Percentiles rank a stretch among this genome's conserved stretches.
Conservation (phyloP, 164 flowering plant genomes). For the Echeveria elegans region DNA sequence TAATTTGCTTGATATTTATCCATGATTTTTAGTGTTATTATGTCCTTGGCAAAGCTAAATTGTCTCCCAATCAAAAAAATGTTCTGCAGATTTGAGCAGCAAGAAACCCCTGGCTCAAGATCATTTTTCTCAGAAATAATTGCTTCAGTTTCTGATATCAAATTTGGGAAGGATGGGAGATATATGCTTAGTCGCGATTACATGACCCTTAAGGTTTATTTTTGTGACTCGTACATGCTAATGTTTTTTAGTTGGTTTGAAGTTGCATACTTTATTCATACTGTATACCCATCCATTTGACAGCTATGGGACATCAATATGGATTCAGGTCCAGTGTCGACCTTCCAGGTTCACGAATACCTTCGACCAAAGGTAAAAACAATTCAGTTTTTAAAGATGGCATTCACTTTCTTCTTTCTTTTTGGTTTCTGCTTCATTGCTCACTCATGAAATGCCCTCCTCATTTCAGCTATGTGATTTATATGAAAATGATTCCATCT, state of each 20-base stretch:
- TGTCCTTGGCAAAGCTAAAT: not conserved
- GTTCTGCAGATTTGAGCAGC: conserved; percentile 73
- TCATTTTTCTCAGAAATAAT: conserved; percentile 95
- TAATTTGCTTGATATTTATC: not conserved
- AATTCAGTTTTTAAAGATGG: not conserved
- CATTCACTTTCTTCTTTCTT: not conserved
- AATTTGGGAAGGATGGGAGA: conserved; percentile 84
- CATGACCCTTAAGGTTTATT: conserved; percentile 86
- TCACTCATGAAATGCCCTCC: conserved; percentile 5
- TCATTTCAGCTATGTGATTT: conserved; percentile 75
- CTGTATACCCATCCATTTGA: not conserved
- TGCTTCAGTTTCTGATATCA: conserved; percentile 91
- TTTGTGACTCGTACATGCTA: not conserved
- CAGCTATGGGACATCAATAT: conserved; percentile 99
- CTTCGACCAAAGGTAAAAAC: conserved; percentile 80
- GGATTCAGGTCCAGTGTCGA: conserved; percentile 97
- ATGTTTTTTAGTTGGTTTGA: not conserved
- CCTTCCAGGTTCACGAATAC: conserved; percentile 95
- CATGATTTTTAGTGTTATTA: not conserved
- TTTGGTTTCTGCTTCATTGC: not conserved
- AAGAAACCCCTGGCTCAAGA: conserved; percentile 83
- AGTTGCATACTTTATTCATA: too few relatives aligned
- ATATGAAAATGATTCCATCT: conserved; percentile 96
- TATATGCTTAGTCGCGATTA: conserved; percentile 88
- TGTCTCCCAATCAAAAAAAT: not conserved